Conservation (phyloP, 1,284 basidiomycete species). For the Sporisorium graminicola region DNA sequence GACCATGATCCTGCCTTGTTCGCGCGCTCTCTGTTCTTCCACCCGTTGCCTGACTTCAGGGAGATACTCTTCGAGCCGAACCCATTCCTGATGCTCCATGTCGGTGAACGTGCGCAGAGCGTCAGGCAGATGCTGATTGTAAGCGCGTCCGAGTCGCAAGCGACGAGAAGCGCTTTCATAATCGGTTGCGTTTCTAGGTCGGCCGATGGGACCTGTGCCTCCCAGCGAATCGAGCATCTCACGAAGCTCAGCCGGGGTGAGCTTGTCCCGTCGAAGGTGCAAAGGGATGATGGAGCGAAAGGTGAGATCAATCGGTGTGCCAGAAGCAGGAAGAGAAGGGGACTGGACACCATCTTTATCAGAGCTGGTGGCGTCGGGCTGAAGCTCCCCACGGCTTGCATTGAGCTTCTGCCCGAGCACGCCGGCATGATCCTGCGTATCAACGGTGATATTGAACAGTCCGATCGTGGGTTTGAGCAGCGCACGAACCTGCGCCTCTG, state of each 20-base stretch:
- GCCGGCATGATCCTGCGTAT: conserved; percentile 9
- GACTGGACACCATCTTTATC: not conserved
- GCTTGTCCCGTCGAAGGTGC: not conserved
- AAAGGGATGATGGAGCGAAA: conserved; percentile 8
- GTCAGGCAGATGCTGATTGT: conserved; percentile 18
- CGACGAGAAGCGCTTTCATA: conserved; percentile 15
- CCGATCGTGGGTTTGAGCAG: not conserved
- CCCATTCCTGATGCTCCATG: conserved; percentile 28
- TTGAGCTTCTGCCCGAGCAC: conserved; percentile 14
- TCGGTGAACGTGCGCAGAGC: conserved; percentile 14
- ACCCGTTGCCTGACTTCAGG: conserved; percentile 3
- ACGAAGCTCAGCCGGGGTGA: not conserved
- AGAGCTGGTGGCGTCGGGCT: not conserved
- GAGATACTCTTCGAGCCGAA: conserved; percentile 20
- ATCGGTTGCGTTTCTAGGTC: not conserved
- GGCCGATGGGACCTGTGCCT: conserved; percentile 9
- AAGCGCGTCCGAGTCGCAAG: conserved; percentile 18
- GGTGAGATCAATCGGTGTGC: not conserved
- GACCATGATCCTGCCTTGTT: conserved; percentile 27
- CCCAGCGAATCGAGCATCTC: conserved; percentile 3
- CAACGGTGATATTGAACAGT: conserved; percentile 12
- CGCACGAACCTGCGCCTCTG: conserved; percentile 6
- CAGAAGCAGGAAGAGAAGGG: not conserved
- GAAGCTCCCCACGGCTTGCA: conserved; percentile 16
- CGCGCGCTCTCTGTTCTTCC: conserved; percentile 20